Base-by-base conservation (phyloP, 148 eudicot genomes). In the Fallopia convolvulus region DNA sequence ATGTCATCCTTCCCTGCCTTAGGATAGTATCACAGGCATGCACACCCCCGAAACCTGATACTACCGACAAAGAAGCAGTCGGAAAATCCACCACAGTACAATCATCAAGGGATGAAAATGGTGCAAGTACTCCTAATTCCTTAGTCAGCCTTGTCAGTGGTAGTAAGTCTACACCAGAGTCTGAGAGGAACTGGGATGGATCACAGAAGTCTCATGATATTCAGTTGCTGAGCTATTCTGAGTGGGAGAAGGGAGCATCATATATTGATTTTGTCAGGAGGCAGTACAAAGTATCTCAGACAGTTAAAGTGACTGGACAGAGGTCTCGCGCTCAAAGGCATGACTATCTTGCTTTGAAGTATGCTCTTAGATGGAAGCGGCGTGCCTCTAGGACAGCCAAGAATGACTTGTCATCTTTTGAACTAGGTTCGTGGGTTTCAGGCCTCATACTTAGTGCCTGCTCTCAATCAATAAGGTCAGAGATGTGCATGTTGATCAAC, bases 231-330 rank as follows among this genome's bases (percentile, higher is more conserved):
- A 96, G 94, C 83, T 96, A 96, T 80, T 85, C 94, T 23, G 99
- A 96, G 77, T 96, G 99, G 99, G 99, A 96, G 82, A 93, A 83
- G 65, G 99, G 99, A 74, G 98, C 98, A 74, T 91, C 99, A 7
- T 96, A 96, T 90, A 92, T 96, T 76, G 99, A 96, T 85, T 96
- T 96, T 88, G 98, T 96, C 26, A 85, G 99, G 92, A 89, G 99
- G 85, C 99, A 96, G 84, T 89, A 92, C 76, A 96, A 91, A 88
- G 97, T 91, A 66, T 86, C 91, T 76, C 97, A 87, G 83, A 84
- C 85, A 63, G 85, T 84, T 70, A 93, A 84, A 85, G 85, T 86
- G 63, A 53, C 83, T 76, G 85, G 93, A 40, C 91, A 89, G 76
- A 90, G 87, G 80, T 85, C 97, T 70, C 91, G 93, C 18, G 75